These are phyloP conservation scores for Leptodermis oblonga DNA, from an alignment of 257 asterid genomes.

Conservation along the genomic window DNA sequence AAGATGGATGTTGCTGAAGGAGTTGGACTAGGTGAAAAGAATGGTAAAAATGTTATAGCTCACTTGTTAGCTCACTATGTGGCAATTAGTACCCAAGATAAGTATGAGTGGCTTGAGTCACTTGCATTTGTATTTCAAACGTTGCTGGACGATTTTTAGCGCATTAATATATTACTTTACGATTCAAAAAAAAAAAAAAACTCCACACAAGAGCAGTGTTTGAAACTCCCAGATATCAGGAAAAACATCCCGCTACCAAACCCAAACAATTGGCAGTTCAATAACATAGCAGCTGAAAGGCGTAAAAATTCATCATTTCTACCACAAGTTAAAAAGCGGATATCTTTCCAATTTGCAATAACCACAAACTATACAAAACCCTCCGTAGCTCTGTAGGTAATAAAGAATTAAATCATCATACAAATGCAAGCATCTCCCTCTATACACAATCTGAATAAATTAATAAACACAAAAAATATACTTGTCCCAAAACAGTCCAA, in stretches of 20 bases:
- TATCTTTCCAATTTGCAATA: background rate
- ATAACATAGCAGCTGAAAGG: background rate
- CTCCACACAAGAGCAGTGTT: background rate
- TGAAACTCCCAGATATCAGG: background rate
- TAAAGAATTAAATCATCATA: background rate
- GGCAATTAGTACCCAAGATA: too few species aligned
- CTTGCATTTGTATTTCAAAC: too few species aligned
- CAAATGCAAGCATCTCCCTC: background rate
- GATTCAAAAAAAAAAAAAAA: too few species aligned
- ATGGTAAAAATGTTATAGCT: too few species aligned
- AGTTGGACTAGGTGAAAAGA: too few species aligned
- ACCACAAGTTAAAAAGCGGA: background rate
- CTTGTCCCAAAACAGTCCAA: conserved; percentile 98
- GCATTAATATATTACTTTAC: too few species aligned
- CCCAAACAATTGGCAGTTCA: too few species aligned
- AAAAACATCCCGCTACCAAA: background rate
- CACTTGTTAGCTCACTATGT: too few species aligned
- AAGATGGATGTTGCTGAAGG: too few species aligned
- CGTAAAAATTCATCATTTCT: background rate
- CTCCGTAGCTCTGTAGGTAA: conserved; percentile 87
- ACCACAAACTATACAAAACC: conserved; percentile 42
- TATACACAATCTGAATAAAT: background rate
- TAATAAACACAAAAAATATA: conserved; percentile 13
- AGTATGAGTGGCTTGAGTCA: too few species aligned
- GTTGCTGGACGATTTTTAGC: too few species aligned